phyloP scores from a whole-genome alignment of 1,284 basidiomycete species.

The Spongispora temasekensis region DNA sequence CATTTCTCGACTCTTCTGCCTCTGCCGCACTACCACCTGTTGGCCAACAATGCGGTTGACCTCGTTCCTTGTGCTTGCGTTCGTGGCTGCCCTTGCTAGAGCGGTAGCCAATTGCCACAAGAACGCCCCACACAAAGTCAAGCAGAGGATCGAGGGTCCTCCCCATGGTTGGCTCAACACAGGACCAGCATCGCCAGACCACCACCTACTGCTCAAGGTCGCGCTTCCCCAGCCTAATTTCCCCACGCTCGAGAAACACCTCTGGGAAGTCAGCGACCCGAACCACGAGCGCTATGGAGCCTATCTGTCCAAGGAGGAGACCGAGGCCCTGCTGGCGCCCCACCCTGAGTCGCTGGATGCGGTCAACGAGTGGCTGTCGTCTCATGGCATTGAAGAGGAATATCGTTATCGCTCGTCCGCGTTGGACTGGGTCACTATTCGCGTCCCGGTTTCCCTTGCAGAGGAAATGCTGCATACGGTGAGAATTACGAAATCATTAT shows the following conservation, averaged over 20 bases:
- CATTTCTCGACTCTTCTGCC: no score
- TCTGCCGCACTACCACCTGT: no score
- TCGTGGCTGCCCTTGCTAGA: slow-evolving; percentile 4
- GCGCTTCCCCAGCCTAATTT: slow-evolving; percentile 68
- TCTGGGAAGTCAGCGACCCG: slow-evolving; percentile 70
- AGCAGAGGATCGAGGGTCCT: slow-evolving; percentile 21
- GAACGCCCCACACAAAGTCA: slow-evolving; percentile 11
- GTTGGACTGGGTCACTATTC: slow-evolving; percentile 68
- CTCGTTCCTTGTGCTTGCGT: slow-evolving; percentile 5
- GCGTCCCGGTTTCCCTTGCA: slow-evolving; percentile 57
- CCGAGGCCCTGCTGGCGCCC: slow-evolving; percentile 61
- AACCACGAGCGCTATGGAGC: slow-evolving; percentile 63
- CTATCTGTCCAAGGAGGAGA: slow-evolving; percentile 65
- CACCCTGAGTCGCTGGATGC: slow-evolving; percentile 49
- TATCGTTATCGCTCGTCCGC: slow-evolving; percentile 57
- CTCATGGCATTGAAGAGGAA: slow-evolving; percentile 52
- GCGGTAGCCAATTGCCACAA: slow-evolving; percentile 1
- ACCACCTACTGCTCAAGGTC: slow-evolving; percentile 24
- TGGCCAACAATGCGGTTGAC: slow-evolving; percentile 8
- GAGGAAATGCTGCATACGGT: slow-evolving; percentile 73
- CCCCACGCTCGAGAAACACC: slow-evolving; percentile 54
- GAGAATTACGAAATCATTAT: slow-evolving; percentile 23
- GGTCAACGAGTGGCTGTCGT: slow-evolving; percentile 66
- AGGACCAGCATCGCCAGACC: slow-evolving; percentile 11
- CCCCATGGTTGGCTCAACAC: slow-evolving; percentile 21